phyloP scores from a whole-genome alignment of 1,284 basidiomycete genomes.

The Ustilago trichophora region DNA sequence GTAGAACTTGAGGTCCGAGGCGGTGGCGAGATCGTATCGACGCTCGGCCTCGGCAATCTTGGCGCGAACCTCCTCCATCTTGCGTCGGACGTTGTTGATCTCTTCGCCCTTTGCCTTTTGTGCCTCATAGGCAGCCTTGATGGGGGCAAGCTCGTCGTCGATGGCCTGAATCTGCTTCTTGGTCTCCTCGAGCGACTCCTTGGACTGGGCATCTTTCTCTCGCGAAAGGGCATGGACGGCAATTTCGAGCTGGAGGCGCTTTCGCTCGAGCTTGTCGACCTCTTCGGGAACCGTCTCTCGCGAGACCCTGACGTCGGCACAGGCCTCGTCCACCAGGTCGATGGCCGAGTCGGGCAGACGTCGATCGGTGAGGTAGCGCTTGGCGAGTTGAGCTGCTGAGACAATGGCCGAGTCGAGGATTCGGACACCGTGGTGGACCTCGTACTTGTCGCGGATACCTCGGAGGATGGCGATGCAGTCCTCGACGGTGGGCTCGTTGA shows the following conservation, averaged over 20 bases:
- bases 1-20: constrained; percentile 88
- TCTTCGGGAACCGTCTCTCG: constrained; percentile 93
- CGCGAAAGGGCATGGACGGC: constrained; percentile 87
- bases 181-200: constrained; percentile 82
- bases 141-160: constrained; percentile 87
- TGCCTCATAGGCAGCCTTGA: constrained; percentile 87
- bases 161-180: constrained; percentile 84
- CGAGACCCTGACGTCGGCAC: constrained; percentile 69
- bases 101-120: constrained; percentile 88
- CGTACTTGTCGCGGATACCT: constrained; percentile 82
- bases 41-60: constrained; percentile 96
- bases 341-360: constrained; percentile 66
- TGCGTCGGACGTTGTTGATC: constrained; percentile 80
- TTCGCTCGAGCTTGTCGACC: constrained; percentile 91
- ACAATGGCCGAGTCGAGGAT: constrained; percentile 92
- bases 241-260: constrained; percentile 90
- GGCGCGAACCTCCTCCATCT: constrained; percentile 88
- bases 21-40: constrained; percentile 71
- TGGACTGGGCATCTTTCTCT: constrained; percentile 87
- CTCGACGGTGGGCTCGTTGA: constrained; percentile 88
- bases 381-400: constrained; percentile 87
- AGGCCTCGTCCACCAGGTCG: constrained; percentile 66
- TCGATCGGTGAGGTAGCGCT: constrained; percentile 79
- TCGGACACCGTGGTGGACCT: constrained; percentile 72
- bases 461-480: constrained; percentile 94